Base-by-base conservation (phyloP, 306 rosid species). In the Albizia julibrissin region DNA sequence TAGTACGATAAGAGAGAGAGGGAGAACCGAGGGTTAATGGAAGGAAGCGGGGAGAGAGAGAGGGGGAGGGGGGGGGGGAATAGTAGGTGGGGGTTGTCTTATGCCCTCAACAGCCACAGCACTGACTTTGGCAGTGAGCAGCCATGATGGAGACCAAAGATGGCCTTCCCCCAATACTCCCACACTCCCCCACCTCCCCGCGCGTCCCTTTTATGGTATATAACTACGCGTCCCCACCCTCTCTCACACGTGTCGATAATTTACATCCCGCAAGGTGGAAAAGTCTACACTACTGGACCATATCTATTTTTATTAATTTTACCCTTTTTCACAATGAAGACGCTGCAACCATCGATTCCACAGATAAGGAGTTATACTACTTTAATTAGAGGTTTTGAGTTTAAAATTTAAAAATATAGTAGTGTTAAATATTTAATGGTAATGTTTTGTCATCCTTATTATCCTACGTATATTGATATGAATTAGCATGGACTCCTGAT, bases 61-160 rank as follows among this genome's bases (percentile, higher is more conserved):
- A 0, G 11, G 31, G 68, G 70, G 65, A 61, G 58, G 19, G n/a
- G 5, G 71, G 0, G 26, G 31, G 64, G 73, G 65, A 15, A 24
- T 10, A 59, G 61, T 43, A 19, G 50, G 21, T 59, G 11, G 52
- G 52, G 18, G 19, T 80, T 54, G 89, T 83, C 87, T 77, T 84
- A 83, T 85, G 84, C 86, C 86, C 84, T 80, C 83, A 37, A 37
- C 40, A 37, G 40, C 83, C 89, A 85, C 80, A 87, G 90, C 95
- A 93, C 97, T 92, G 83, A 92, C 87, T 88, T 88, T 85, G 90
- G 94, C 97, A 92, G 94, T 29, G 81, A 83, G 72, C 91, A 88
- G 91, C 82, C 76, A 82, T 87, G 97, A 92, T 89, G 87, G 91
- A 87, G 97, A 92, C 40, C 69, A 1, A 7, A 64, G n/a, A 64